These are phyloP conservation scores for Xanthoconium purpureum DNA, from an alignment of 768 basidiomycete species.

Conservation along the genomic window DNA sequence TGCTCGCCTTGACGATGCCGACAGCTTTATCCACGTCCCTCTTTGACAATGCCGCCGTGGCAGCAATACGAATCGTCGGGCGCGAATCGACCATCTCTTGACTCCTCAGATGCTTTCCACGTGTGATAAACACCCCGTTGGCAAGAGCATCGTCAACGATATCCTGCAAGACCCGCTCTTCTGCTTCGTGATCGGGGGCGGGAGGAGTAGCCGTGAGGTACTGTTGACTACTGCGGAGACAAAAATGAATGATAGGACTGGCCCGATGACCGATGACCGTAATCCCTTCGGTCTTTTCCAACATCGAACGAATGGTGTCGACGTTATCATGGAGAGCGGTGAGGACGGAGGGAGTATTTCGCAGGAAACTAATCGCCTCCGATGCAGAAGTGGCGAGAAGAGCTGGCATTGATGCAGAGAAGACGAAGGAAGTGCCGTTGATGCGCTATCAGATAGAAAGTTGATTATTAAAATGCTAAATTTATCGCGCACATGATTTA, in stretches of 20 bases:
- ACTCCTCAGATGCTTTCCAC: constrained; percentile 74
- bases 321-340: constrained; percentile 78
- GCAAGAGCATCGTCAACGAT: constrained; percentile 83
- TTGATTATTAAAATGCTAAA: not conserved
- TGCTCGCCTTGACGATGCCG: constrained; percentile 63
- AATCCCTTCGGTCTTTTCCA: constrained; percentile 81
- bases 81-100: constrained; percentile 82
- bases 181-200: constrained; percentile 51
- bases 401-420: constrained; percentile 92
- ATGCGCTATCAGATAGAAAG: constrained; percentile 60
- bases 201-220: constrained; percentile 22
- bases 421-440: constrained; percentile 94
- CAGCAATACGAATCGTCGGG: constrained; percentile 82
- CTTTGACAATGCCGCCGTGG: constrained; percentile 74
- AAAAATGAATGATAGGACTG: constrained; percentile 86
- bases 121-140: constrained; percentile 83
- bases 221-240: constrained; percentile 42
- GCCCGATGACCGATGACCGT: constrained; percentile 81
- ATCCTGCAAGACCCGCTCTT: constrained; percentile 85
- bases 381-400: constrained; percentile 86
- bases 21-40: constrained; percentile 94
- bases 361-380: constrained; percentile 78
- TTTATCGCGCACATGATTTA: constrained; percentile 24
- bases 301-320: constrained; percentile 68
- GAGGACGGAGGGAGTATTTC: constrained; percentile 72